Evolutionary conservation across 768 basidiomycete species (phyloP), one percentile per base, ranked within the genome.

Genomic region (Amanita exitialis): DNA sequence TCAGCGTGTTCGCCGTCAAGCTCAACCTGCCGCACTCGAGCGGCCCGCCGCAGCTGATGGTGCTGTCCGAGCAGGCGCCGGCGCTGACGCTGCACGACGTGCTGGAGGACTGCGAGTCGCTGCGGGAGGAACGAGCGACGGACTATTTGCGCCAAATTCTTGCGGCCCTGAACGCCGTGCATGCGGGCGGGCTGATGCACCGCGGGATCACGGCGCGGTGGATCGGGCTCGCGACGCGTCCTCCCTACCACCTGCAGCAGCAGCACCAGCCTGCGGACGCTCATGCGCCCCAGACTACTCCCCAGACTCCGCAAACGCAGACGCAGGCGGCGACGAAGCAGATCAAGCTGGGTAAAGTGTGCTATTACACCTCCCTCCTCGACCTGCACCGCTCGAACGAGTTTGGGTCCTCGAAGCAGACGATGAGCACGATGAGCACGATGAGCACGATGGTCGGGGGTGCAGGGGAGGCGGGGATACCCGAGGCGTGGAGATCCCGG

Each of bases 331-430:
- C 77, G 28, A 67, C 78, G 8, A 88, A 86, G 56, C 67, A 77
- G 16, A 74, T 90, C 61, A 93, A 92, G 62, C 65, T 96, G 3
- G 77, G 80, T 16, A 83, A 82, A 56, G 80, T 81, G 2, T 79
- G 74, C 13, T 96, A 83, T 61, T 75, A 83, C 56, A 80, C 80
- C 4, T 77, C 77, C 0, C 71, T 97, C 28, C 69, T 83, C 21
- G 91, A 95, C 61, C 68, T 93, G 28, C 86, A 95, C 59, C 74
- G 82, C 15, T 95, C 93, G 2, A 91, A 96, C 58, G 79, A 83
- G 0, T 90, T 95, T 56, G 76, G 76, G 3, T 59, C 67, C 10
- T 57, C 65, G 61, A 58, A 63, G 7, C 58, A 65, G 1, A 38
- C 57, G 18, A 47, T 54, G 18, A 34, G 52, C 1, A n/a, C n/a